Base-by-base conservation (phyloP, 805 yeast genomes). In the Candida awuae region DNA sequence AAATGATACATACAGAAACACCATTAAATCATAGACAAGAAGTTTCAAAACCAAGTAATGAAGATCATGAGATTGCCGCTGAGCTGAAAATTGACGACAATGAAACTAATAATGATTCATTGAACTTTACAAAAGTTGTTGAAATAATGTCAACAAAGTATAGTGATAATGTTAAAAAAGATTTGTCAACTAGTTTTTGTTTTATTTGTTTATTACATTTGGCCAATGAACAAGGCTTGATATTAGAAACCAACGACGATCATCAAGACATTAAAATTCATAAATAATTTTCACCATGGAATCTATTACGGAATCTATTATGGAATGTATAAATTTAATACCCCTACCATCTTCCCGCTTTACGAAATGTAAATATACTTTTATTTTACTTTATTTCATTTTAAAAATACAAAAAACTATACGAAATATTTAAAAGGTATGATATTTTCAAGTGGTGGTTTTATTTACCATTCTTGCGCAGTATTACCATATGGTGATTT, bases 401-500 rank as follows among this genome's bases (percentile, higher is more conserved):
- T n/a, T n/a, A n/a, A n/a, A n/a, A n/a, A n/a, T n/a, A n/a, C n/a
- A n/a, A n/a, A n/a, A n/a, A n/a, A n/a, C n/a, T n/a, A n/a, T n/a
- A n/a, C n/a, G n/a, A n/a, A n/a, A n/a, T n/a, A n/a, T n/a, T n/a
- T n/a, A n/a, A n/a, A n/a, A n/a, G n/a, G n/a, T n/a, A n/a, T n/a
- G n/a, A n/a, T n/a, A n/a, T n/a, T n/a, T n/a, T n/a, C n/a, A n/a
- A n/a, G n/a, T n/a, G n/a, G n/a, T 22, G 22, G 3, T 15, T 17
- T 15, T 14, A 20, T 3, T 64, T 60, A 81, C 90, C 90, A 81
- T 59, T 81, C 90, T 64, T 78, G 86, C 39, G 85, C 73, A 45
- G 65, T 74, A 45, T 73, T 70, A 45, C 87, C 88, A 52, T 64
- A 77, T 44, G 68, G 68, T 41, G 80, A 71, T 65, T 76, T 79